Evolutionary conservation across 306 rosid species (phyloP), one percentile per base, ranked within the genome.

Genomic region (Canavalia ensiformis): DNA sequence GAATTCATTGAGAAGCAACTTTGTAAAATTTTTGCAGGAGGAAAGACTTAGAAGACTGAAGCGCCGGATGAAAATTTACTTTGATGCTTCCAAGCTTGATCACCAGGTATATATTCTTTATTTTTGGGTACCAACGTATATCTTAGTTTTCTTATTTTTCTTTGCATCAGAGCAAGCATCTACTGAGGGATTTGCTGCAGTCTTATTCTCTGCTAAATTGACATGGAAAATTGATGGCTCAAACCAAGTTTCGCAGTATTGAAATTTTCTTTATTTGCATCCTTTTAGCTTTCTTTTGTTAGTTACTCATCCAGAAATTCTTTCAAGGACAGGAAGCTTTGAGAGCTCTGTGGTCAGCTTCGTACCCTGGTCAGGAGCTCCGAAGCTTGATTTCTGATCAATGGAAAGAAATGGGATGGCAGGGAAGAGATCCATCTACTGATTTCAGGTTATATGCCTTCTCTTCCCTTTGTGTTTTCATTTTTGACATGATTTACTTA

Each of bases 331-430:
- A 94, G 98, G 98, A 82, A 52, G 97, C 97, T 34, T 66, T 94
- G 84, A 90, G 90, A 85, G 93, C 97, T 86, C 87, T 94, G 45
- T 92, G 97, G 97, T 80, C 81, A 64, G 92, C 93, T 64, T 88
- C 98, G 0, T 94, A 76, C 76, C 98, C 97, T 7, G 89, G 83
- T 72, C 80, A 91, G 82, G 90, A 92, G 84, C 98, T 92, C 55
- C 84, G 63, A 25, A 92, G 94, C 75, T 89, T 94, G 92, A 83
- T 94, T 84, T 94, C 97, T 67, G 97, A 94, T 73, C 98, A 94
- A 63, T 92, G 97, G 98, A 94, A 94, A 82, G 94, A 94, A 82
- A 94, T 92, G 97, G 98, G 98, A 63, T 94, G 97, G 97, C 98
- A 94, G 72, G 97, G 98, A 86, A 92, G 89, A 85, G 97, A 94